Evolutionary conservation across 345 rosid genomes (phyloP), one percentile per base, ranked within the genome.

Genomic region (Noccaea bulbosa): DNA sequence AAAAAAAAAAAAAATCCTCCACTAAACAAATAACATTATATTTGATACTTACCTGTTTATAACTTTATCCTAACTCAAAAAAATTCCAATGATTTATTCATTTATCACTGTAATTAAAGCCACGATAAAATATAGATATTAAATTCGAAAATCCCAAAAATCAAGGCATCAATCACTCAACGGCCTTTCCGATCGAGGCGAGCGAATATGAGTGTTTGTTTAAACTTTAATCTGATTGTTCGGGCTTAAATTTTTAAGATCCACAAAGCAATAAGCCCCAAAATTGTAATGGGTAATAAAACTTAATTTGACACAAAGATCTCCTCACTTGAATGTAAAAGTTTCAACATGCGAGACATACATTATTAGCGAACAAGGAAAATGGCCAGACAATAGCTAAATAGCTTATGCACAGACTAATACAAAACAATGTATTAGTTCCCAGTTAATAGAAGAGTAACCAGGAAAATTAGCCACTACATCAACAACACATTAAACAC

Each of bases 381-480:
- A 41, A 43, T 11, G n/a, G 39, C 20, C 22, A 34, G 37, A 44
- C 32, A 5, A 52, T 11, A 70, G 61, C 74, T 70, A 59, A 49
- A 55, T 14, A 72, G 57, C 77, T 72, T 54, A 65, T 49, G 50
- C 67, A 69, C 41, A 67, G 54, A 74, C 67, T 67, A 67, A 67
- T 74, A 62, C 74, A 65, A 7, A 7, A 46, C 45, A 54, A 62
- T 62, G 70, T 69, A 75, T 69, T 62, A 75, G 79, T 53, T 46
- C 58, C 58, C n/a, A 14, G 79, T 46, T 75, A 53, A 75, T 11
- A 17, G 45, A 60, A 53, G 33, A 75, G 69, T 75, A 75, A 46
- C 79, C 57, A 62, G 72, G 38, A 70, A 48, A 76, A 40, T 69
- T 76, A 70, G 76, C 76, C 56, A 56, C 76, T 49, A 57, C 11